Base-by-base conservation (phyloP, 2,329 filamentous ascomycete genomes). In the Biscogniauxia marginata region DNA sequence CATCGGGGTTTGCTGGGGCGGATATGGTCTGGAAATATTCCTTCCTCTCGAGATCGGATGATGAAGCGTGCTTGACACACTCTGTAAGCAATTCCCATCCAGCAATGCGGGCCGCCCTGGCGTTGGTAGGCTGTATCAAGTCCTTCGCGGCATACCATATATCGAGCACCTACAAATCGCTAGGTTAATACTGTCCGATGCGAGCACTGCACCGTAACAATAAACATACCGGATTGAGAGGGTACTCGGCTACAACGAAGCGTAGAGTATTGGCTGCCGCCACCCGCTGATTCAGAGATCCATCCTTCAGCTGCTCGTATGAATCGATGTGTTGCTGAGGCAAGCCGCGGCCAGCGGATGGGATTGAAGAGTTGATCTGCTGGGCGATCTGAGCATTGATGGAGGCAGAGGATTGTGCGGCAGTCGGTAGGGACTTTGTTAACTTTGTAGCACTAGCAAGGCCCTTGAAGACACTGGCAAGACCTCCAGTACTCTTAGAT, bases 101-200 rank as follows among this genome's bases (percentile, higher is more conserved):
- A n/a, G 83, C 81, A 49, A 74, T 73, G 22, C 87, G 80, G 61
- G 80, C 79, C 23, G 78, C 70, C 4, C 68, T 68, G n/a, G 83
- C 71, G 53, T 87, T 86, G 20, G 74, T 70, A 6, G 80, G 72
- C 23, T 86, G 78, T 56, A 89, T 84, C 56, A 89, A 74, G 64
- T 89, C 85, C 67, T 85, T 86, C 47, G 79, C 84, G 13, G 84
- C 83, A 60, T 84, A 81, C 84, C 86, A 89, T 55, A 89, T 85
- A 47, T 84, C 81, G 49, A 84, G 74, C 11, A 85, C 70, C 61
- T 65, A 25, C 22, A 34, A 7, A 46, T 23, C 16, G 16, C 18
- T 18, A n/a, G 19, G 50, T 63, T 22, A 62, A 50, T 52, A 30
- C 11, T 24, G 34, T 39, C 50, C 20, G 22, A 44, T 24, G 46